Evolutionary conservation across 805 yeast species (phyloP), one percentile per base, ranked within the genome.

Genomic region (Lipomyces sp.): DNA sequence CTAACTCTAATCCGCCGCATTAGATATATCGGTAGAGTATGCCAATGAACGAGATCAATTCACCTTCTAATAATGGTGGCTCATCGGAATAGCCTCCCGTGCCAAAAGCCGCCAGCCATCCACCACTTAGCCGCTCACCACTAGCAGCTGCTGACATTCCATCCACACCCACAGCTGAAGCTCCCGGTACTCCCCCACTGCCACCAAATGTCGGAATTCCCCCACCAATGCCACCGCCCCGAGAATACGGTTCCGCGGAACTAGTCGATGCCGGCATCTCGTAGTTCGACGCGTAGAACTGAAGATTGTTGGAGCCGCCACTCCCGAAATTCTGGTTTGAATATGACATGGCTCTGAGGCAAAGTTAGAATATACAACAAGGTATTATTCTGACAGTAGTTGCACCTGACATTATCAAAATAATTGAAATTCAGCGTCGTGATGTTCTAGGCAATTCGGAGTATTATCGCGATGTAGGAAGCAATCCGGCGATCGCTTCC

Each of bases 41-140:
- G 24, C 4, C 39, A n/a, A n/a, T 1, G 24, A 24, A 24, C 24
- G 24, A 24, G 24, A n/a, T 7, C 18, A n/a, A 42, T 24, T 15
- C 33, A 73, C 76, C 77, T 76, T 95, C 97, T 60, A 95, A 80
- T 57, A 95, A 80, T 2, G 98, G 92, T 0, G 97, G 93, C 77
- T 95, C 99, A n/a, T 92, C 94, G 0, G 97, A 87, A 75, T 95
- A 95, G 0, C 99, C 99, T 0, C 89, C 82, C 0, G 97, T 90
- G 1, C 97, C 90, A 74, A 95, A 88, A 0, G 98, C 99, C 3
- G 97, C 96, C 4, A 96, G 77, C 57, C 92, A 75, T 0, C 99
- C 99, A 0, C 86, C 80, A 0, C 91, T 83, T 59, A 94, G 80
- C 62, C 82, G 81, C 51, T 78, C 81, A 11, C 69, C 71, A 48